These are phyloP conservation scores for Pseudogymnoascus sp. DNA, from an alignment of 2,329 filamentous ascomycete species.

Conservation along the genomic window DNA sequence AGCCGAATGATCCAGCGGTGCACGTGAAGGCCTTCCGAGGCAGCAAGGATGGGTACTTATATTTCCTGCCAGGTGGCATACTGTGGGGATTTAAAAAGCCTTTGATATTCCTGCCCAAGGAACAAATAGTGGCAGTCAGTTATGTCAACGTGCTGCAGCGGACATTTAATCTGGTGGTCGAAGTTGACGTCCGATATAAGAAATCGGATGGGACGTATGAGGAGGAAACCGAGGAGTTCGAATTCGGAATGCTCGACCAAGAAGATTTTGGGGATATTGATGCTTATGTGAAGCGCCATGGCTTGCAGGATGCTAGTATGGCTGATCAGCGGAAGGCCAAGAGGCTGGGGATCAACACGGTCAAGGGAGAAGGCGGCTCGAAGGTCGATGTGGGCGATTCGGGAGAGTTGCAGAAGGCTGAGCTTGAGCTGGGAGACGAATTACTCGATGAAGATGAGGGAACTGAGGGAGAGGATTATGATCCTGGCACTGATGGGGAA, in stretches of 20 bases:
- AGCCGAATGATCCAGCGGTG: slow-evolving; percentile 52
- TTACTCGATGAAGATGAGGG: slow-evolving; percentile 52
- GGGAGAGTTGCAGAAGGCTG: slow-evolving; percentile 25
- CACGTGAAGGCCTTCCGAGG: slow-evolving; percentile 59
- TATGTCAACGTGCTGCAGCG: slow-evolving; percentile 60
- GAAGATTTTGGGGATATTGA: slow-evolving; percentile 58
- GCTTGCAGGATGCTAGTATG: slow-evolving; percentile 59
- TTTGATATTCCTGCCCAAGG: slow-evolving; percentile 53
- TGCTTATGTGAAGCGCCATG: slow-evolving; percentile 51
- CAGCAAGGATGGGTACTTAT: slow-evolving; percentile 60
- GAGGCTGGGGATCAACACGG: slow-evolving; percentile 46
- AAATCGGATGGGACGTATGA: slow-evolving; percentile 32
- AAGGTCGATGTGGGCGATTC: slow-evolving; percentile 33
- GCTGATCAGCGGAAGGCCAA: slow-evolving; percentile 59
- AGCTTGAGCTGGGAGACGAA: slow-evolving; percentile 29
- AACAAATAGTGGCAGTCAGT: slow-evolving; percentile 52
- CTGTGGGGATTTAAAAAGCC: slow-evolving; percentile 66
- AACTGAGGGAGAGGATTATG: slow-evolving; percentile 58
- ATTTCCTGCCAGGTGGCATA: slow-evolving; percentile 58
- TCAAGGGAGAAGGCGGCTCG: slow-evolving; percentile 33
- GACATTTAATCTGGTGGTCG: slow-evolving; percentile 60
- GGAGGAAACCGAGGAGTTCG: slow-evolving; percentile 46
- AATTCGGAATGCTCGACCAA: slow-evolving; percentile 63
- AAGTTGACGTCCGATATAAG: slow-evolving; percentile 34
- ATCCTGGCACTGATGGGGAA: slow-evolving; percentile 44